phyloP scores from a whole-genome alignment of 331 rosid genomes.

The Pyrus hybrid region DNA sequence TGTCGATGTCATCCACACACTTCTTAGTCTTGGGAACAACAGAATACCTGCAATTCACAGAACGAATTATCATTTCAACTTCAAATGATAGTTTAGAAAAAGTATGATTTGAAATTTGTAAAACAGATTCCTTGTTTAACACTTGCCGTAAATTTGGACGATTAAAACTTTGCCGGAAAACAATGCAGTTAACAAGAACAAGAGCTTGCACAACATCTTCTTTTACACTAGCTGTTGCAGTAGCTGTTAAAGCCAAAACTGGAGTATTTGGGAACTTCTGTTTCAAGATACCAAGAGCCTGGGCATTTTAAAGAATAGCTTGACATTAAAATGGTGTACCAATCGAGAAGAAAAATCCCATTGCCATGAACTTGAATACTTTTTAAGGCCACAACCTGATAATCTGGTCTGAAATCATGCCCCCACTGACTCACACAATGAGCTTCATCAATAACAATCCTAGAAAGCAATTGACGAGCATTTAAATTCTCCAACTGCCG shows the following conservation, averaged over 20 bases:
- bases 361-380: too few species aligned
- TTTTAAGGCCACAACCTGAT: too few species aligned
- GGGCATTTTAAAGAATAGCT: too few species aligned
- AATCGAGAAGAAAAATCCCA: too few species aligned
- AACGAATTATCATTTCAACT: neutral
- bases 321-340: too few species aligned
- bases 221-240: constrained; percentile 97
- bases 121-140: constrained; percentile 14
- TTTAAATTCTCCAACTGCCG: constrained; percentile 75
- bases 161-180: constrained; percentile 97
- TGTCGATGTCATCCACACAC: constrained; percentile 88
- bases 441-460: constrained; percentile 97
- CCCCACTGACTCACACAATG: too few species aligned
- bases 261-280: constrained; percentile 90
- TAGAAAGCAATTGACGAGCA: constrained; percentile 67
- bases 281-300: constrained; percentile 96
- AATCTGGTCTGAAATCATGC: too few species aligned
- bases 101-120: constrained; percentile 6
- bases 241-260: constrained; percentile 93
- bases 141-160: constrained; percentile 81
- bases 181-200: constrained; percentile 79
- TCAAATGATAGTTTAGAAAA: neutral
- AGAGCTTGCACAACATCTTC: constrained; percentile 99
- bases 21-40: constrained; percentile 85
- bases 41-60: constrained; percentile 60